Evolutionary conservation across 805 yeast genomes (phyloP), one percentile per base, ranked within the genome.

Genomic region (Spathaspora hagerdaliae): DNA sequence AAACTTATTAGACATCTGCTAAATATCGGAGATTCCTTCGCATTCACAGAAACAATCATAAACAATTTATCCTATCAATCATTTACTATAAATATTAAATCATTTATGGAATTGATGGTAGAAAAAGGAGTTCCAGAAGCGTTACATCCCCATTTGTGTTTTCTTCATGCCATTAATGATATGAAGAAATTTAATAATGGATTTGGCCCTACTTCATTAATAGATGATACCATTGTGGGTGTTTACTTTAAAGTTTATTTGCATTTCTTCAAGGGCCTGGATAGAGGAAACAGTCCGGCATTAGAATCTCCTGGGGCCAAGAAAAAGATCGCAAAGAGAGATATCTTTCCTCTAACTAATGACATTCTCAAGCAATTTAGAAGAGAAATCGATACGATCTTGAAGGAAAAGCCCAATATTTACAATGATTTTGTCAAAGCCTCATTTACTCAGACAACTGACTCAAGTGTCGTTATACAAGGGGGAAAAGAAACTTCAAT

Each of bases 181-280:
- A 71, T 86, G 54, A 73, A 87, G 50, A 77, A 84, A 48, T 73
- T 85, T 64, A 87, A 89, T 49, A 86, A 84, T 58, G 95, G 95
- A 0, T 83, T 83, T 60, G 92, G 90, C 0, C 81, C 94, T 2
- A 85, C 94, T 0, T 80, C 88, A 0, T 61, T 77, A 33, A 77
- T 86, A 44, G 96, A 87, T 60, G 94, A 87, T 50, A 77, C 87
- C 0, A 79, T 79, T 49, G 81, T 82, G 32, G 75, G 83, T 7
- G 58, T 85, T 0, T 88, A 74, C 54, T 62, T 87, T 56, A 70
- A 68, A 44, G 57, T 85, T 7, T 84, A 69, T 50, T 49, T 53
- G 19, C 43, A 48, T 33, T 56, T 51, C 38, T 42, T 47, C 15
- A 52, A 51, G n/a, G 46, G 43, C 19, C 11, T 41, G 31, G 27